phyloP scores from a whole-genome alignment of 352 stramenopile species.

The Phytophthora idaei region DNA sequence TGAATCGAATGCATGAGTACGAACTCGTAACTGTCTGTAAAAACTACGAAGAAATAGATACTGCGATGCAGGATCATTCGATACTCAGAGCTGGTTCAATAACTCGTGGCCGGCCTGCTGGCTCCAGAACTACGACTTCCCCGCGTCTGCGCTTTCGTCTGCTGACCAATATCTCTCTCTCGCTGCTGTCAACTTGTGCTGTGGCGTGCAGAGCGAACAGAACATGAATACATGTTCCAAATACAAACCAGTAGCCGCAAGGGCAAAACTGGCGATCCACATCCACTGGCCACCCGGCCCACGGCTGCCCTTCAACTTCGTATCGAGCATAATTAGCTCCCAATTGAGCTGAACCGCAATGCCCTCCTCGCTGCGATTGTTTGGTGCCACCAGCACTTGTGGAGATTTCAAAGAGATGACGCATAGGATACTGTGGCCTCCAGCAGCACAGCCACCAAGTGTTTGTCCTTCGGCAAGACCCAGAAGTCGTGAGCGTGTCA shows the following conservation, averaged over 20 bases:
- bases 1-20: too few relatives aligned
- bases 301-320: neutral
- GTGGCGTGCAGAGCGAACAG: constrained; percentile 6
- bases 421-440: too few relatives aligned
- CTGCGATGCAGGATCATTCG: neutral
- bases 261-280: neutral
- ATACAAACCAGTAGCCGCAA: neutral
- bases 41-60: too few relatives aligned
- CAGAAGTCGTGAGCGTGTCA: too few relatives aligned
- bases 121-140: neutral
- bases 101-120: neutral
- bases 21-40: too few relatives aligned
- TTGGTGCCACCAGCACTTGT: neutral
- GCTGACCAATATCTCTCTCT: constrained; percentile 4
- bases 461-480: too few relatives aligned
- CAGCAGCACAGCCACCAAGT: too few relatives aligned
- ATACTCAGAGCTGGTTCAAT: constrained; percentile 7
- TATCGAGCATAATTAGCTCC: neutral
- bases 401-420: too few relatives aligned
- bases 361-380: constrained; percentile 1
- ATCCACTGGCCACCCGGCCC: constrained; percentile 2
- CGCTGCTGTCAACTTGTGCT: constrained; percentile 11
- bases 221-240: constrained; percentile 5
- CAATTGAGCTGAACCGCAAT: neutral
- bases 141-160: neutral